Evolutionary conservation across 495 filamentous ascomycete genomes (phyloP).

Genomic region (Xylaria scruposa): DNA sequence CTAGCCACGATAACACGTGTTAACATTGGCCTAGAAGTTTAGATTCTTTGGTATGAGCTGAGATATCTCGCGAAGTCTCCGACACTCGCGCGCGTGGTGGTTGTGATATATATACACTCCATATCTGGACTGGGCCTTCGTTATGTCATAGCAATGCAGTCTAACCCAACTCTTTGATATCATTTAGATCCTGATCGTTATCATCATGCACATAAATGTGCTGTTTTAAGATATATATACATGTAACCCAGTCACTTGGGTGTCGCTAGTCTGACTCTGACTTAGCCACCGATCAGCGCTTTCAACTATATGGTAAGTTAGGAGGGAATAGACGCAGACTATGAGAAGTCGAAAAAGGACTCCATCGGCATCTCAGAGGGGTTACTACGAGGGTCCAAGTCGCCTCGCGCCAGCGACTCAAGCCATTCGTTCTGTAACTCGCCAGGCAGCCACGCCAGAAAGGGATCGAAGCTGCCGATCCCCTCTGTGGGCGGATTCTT

Average conservation of each 20-base stretch:
- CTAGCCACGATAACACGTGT: neutral
- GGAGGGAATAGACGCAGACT: neutral
- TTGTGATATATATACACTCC: neutral
- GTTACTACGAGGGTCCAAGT: neutral
- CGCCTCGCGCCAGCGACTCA: neutral
- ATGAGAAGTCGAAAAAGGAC: slow-evolving; percentile 14
- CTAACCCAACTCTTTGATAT: neutral
- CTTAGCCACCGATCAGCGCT: neutral
- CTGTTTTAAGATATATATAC: neutral
- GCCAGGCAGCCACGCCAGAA: slow-evolving; percentile 17
- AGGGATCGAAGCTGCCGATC: slow-evolving; percentile 7
- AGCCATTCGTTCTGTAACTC: slow-evolving; percentile 24
- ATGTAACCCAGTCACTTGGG: neutral
- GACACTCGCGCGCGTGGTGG: neutral
- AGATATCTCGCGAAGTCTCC: neutral
- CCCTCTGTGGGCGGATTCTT: slow-evolving; percentile 2
- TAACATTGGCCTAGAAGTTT: neutral
- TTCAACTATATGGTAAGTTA: slow-evolving; percentile 1
- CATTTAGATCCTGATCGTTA: neutral
- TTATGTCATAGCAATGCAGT: neutral
- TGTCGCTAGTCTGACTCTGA: neutral
- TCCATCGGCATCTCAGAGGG: neutral
- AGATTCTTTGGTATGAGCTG: slow-evolving; percentile 1
- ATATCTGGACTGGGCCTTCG: neutral
- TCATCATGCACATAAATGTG: neutral